Evolutionary conservation across 2,329 filamentous ascomycete genomes (phyloP), one percentile per base, ranked within the genome.

Genomic region (Cryoendolithus antarcticus): DNA sequence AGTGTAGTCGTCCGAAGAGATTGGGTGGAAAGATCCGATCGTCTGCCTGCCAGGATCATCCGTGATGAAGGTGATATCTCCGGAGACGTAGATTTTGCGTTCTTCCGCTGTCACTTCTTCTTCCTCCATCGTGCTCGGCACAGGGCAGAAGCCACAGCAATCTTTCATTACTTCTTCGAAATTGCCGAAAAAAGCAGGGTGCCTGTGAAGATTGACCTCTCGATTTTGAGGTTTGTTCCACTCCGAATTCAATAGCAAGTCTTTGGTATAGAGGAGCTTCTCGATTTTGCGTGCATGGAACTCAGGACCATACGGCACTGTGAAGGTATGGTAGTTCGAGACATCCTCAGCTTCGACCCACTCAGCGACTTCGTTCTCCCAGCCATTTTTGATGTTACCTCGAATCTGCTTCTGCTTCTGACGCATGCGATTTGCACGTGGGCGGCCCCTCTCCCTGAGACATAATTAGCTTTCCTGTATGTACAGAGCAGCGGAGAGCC

Each of bases 1-100:
- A 1, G 85, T 91, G 83, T 85, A 93, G 53, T 91, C 84, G 37
- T 84, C 71, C 32, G 85, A 77, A 0, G 81, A 88, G 30, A 89
- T 69, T 0, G 85, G 86, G 50, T 91, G 81, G 63, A 93, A 93
- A 32, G 70, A 75, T 19, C 76, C 76, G 48, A 80, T 77, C 30
- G 70, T 62, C 60, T 91, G 86, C 40, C 86, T 71, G 11, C 86
- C 86, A 1, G 86, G 83, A 48, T 93, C 75, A 50, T 93, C 84
- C 45, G 79, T 80, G 48, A 91, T 67, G 58, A 93, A 93, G 0
- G 69, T 67, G 7, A 91, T 69, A 13, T 72, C 69, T 6, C 85
- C 85, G 2, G 78, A 82, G 13, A 93, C 75, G 53, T 84, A 89
- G 4, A 76, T 77, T 54, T 86, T 83, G 41, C 66, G 68, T 50